Percentiles rank a stretch among this genome's conserved stretches.
phyloP scores from a whole-genome alignment of 345 rosid genomes.

The Pistacia atlantica region DNA sequence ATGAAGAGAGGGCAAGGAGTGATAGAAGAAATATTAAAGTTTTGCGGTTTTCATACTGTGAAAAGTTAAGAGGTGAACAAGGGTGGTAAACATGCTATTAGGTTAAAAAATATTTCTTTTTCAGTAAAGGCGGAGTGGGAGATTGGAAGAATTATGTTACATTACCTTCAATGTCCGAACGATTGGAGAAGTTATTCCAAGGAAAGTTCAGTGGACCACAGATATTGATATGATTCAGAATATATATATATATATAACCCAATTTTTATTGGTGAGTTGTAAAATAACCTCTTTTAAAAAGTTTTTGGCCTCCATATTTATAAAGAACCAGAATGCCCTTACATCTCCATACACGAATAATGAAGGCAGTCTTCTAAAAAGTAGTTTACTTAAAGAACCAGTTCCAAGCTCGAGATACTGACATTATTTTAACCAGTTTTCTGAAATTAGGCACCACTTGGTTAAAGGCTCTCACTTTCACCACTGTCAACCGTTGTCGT shows the following conservation, averaged over 20 bases:
- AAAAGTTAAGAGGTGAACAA: constrained; percentile 40
- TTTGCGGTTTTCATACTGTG: constrained; percentile 43
- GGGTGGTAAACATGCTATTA: too few relatives aligned
- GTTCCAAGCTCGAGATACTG: constrained; percentile 21
- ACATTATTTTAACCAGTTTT: constrained; percentile 15
- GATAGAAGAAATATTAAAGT: constrained; percentile 30
- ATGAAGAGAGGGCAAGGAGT: constrained; percentile 27
- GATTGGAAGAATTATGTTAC: constrained; percentile 42
- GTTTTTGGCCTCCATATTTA: too few relatives aligned
- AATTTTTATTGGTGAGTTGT: too few relatives aligned
- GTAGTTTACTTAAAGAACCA: too few relatives aligned
- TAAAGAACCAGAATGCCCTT: too few relatives aligned
- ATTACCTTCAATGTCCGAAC: constrained; percentile 30
- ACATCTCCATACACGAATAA: too few relatives aligned
- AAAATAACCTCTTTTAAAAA: too few relatives aligned
- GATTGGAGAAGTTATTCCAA: constrained; percentile 27
- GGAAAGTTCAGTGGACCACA: constrained; percentile 28
- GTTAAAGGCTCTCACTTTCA: constrained; percentile 31
- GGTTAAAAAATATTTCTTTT: too few relatives aligned
- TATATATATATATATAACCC: too few relatives aligned
- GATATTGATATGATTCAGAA: too few relatives aligned
- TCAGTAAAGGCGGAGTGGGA: constrained; percentile 44
- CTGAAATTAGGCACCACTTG: constrained; percentile 35
- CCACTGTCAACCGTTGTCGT: constrained; percentile 6
- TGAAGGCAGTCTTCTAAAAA: too few relatives aligned